These are phyloP conservation scores for Thelonectria discophora DNA, from an alignment of 2,329 filamentous ascomycete species.

Conservation along the genomic window DNA sequence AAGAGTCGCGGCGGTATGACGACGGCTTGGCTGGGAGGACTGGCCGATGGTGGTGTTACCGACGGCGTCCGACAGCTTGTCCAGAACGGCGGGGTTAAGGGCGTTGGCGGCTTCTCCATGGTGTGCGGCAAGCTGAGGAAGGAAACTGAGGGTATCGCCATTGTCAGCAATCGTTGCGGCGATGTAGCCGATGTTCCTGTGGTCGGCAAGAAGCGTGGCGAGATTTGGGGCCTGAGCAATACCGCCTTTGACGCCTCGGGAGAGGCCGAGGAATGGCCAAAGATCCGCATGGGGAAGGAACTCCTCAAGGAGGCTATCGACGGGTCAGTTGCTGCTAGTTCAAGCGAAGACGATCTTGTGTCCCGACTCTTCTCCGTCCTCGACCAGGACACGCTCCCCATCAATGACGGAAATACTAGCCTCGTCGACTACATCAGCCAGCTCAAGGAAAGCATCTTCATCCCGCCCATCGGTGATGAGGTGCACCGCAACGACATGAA, in stretches of 20 bases:
- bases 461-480: constrained; percentile 65
- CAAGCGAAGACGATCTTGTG: constrained; percentile 59
- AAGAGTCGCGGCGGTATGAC: constrained; percentile 71
- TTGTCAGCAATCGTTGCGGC: constrained; percentile 69
- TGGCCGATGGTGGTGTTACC: constrained; percentile 56
- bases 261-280: constrained; percentile 64
- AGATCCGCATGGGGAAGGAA: constrained; percentile 62
- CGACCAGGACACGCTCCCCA: constrained; percentile 65
- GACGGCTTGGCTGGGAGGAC: constrained; percentile 66
- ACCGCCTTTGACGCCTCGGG: constrained; percentile 59
- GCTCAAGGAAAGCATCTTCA: constrained; percentile 69
- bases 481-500: constrained; percentile 56
- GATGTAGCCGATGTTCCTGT: constrained; percentile 64
- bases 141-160: constrained; percentile 62
- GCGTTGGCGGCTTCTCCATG: constrained; percentile 73
- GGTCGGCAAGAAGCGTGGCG: constrained; percentile 60
- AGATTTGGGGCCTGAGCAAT: constrained; percentile 70
- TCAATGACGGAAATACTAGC: constrained; percentile 50
- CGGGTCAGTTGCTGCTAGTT: constrained; percentile 48
- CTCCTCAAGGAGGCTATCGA: constrained; percentile 56
- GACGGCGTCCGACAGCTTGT: constrained; percentile 64
- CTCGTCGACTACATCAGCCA: constrained; percentile 63
- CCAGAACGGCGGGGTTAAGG: constrained; percentile 61
- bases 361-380: constrained; percentile 63
- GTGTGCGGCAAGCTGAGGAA: constrained; percentile 68